Conservation (phyloP, 2,329 filamentous ascomycete genomes). For the Botrytis elliptica region DNA sequence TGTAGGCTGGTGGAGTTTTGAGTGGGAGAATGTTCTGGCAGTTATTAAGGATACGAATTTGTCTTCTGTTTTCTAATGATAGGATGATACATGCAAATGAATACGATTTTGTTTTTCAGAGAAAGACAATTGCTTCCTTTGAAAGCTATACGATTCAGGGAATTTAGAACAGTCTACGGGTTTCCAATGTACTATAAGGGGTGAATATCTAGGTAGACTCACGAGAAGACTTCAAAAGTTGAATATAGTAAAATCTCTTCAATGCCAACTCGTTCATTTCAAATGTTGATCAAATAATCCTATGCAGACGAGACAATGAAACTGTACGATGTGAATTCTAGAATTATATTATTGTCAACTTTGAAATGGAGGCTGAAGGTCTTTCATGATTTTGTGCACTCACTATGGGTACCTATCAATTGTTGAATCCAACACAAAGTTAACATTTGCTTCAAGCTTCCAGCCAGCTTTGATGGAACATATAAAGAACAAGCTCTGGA, state of each 20-base stretch:
- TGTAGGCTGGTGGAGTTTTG: not conserved
- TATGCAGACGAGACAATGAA: not conserved
- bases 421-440: not conserved
- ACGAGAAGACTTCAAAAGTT: not conserved
- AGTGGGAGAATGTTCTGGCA: not conserved
- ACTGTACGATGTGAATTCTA: not conserved
- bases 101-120: not conserved
- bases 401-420: not conserved
- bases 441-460: not conserved
- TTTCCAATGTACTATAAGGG: not conserved
- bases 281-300: not conserved
- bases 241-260: rapidly evolving
- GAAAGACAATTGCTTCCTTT: not conserved
- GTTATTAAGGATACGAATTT: not conserved
- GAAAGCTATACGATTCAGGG: not conserved
- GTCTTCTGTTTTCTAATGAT: not conserved
- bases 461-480: not conserved
- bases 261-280: not conserved
- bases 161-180: not conserved
- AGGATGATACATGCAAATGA: not conserved
- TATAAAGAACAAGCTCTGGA: not conserved
- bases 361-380: not conserved
- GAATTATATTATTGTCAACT: not conserved
- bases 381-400: not conserved
- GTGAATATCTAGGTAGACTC: not conserved